These are phyloP conservation scores for Stagonosporopsis cucurbitacearum DNA, from an alignment of 2,329 filamentous ascomycete genomes.

Conservation along the genomic window DNA sequence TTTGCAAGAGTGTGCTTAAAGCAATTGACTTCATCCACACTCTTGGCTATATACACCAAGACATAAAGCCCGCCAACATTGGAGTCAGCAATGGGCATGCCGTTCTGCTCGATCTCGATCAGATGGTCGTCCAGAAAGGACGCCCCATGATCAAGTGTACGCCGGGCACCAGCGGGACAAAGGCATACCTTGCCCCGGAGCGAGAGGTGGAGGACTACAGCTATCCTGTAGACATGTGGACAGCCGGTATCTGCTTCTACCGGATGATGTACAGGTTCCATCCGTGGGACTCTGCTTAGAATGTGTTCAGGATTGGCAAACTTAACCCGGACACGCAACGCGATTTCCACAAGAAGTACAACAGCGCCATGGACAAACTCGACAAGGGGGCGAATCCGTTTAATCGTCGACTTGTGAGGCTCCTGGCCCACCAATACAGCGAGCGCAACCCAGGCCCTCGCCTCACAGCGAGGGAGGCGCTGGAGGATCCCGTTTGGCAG, in stretches of 20 bases:
- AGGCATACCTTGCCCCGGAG: neutral
- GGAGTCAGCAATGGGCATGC: neutral
- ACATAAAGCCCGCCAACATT: neutral
- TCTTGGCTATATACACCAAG: neutral
- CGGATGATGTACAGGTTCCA: neutral
- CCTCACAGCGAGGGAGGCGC: neutral
- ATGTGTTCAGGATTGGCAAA: neutral
- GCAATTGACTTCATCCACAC: neutral
- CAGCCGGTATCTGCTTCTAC: neutral
- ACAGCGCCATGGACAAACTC: neutral
- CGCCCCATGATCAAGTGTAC: neutral
- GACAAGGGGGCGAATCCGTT: neutral
- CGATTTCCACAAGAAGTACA: neutral
- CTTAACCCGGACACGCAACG: neutral
- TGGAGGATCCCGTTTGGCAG: neutral
- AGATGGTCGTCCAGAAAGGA: neutral
- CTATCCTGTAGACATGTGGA: neutral
- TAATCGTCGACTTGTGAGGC: neutral
- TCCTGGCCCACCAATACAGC: neutral
- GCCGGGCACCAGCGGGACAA: neutral
- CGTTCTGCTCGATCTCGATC: neutral
- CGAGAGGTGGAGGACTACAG: neutral
- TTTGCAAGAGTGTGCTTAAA: neutral
- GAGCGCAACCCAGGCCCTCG: neutral
- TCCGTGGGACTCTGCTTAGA: neutral